phyloP scores from a whole-genome alignment of 1,284 basidiomycete genomes.

The Fomitopsis betulina region DNA sequence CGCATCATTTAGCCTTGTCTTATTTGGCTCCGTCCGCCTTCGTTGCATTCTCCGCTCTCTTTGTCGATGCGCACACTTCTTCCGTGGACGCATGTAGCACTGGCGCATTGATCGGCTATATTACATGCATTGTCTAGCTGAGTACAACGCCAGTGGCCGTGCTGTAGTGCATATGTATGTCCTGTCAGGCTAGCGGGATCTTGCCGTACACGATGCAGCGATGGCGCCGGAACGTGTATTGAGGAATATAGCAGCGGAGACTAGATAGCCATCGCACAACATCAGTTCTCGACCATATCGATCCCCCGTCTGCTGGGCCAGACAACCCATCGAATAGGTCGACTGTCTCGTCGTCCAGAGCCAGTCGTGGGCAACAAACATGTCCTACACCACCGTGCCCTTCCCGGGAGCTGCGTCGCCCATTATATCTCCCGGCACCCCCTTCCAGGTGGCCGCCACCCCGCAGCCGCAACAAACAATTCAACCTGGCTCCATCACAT shows the following conservation, averaged over 20 bases:
- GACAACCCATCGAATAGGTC: background rate
- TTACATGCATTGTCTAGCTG: background rate
- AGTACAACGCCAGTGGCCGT: background rate
- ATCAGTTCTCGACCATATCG: conserved; percentile 7
- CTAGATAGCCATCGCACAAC: conserved; percentile 12
- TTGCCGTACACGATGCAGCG: conserved; percentile 21
- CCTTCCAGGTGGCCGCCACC: background rate
- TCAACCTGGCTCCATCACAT: conserved; percentile 59
- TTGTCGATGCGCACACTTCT: background rate
- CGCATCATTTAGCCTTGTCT: conserved; percentile 8
- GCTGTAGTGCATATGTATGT: background rate
- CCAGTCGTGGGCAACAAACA: background rate
- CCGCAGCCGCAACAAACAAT: conserved; percentile 29
- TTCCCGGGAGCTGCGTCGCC: conserved; percentile 21
- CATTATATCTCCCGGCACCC: conserved; percentile 7
- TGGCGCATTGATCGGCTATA: background rate
- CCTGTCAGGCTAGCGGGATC: conserved; percentile 12
- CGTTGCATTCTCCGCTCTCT: conserved; percentile 2
- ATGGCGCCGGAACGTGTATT: conserved; percentile 1
- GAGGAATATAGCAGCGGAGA: conserved; percentile 3
- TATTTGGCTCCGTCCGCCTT: conserved; percentile 1
- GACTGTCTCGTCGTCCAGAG: background rate
- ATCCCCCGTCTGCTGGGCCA: conserved; percentile 3
- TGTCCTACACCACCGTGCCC: conserved; percentile 11
- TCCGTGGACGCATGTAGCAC: conserved; percentile 2